Evolutionary conservation across 345 rosid species (phyloP).

Genomic region (Punica granatum): DNA sequence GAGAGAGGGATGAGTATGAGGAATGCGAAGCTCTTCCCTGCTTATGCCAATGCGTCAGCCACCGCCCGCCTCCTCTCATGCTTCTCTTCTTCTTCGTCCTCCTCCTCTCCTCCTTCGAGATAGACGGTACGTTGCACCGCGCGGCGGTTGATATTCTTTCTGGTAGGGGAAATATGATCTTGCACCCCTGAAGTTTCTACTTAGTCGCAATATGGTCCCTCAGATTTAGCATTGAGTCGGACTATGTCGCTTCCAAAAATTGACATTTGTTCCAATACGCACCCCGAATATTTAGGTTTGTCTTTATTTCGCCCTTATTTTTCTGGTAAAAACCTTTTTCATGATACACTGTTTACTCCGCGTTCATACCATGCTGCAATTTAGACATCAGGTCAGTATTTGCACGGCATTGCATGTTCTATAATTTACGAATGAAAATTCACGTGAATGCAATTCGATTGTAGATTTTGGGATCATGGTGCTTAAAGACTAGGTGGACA

Average conservation of each 20-base stretch:
- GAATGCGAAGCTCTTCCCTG: neutral
- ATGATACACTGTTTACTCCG: no score
- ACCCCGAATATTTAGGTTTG: neutral
- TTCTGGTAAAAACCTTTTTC: neutral
- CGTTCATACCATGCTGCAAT: no score
- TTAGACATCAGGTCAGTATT: no score
- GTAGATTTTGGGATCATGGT: neutral
- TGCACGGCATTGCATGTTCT: no score
- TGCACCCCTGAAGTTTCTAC: neutral
- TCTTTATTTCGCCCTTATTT: neutral
- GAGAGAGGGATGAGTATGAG: neutral
- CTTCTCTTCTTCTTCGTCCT: neutral
- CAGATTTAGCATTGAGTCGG: neutral
- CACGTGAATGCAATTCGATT: neutral
- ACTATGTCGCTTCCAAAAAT: neutral
- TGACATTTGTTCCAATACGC: neutral
- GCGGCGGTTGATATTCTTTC: neutral
- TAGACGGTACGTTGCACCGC: neutral
- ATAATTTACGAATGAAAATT: no score
- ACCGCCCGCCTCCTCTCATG: neutral
- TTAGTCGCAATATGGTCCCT: neutral
- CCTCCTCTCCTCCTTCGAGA: neutral
- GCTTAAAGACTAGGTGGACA: no score
- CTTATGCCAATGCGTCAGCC: neutral
- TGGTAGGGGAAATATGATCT: neutral